Evolutionary conservation across 2,329 filamentous ascomycete species (phyloP).

Genomic region (Colletotrichum salicis): DNA sequence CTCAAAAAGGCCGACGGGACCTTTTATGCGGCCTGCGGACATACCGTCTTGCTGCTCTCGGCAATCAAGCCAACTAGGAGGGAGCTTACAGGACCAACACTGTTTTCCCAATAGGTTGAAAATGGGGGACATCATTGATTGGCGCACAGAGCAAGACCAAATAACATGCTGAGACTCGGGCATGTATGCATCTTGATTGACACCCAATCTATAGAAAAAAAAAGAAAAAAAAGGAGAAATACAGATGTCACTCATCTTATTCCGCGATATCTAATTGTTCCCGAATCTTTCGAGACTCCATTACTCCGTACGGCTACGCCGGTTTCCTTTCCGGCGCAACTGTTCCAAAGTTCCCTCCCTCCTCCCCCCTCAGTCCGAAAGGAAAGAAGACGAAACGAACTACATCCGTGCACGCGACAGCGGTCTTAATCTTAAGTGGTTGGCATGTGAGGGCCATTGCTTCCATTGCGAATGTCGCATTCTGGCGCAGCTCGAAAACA

Average conservation of each 20-base stretch:
- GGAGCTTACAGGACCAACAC: neutral
- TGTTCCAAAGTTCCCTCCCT: neutral
- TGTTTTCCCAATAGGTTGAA: neutral
- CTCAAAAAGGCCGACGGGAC: too few species aligned
- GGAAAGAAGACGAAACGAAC: neutral
- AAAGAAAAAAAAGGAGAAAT: too few species aligned
- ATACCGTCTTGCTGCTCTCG: neutral
- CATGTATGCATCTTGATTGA: neutral
- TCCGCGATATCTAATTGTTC: neutral
- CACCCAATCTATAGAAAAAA: neutral
- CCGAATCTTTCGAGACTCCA: too few species aligned
- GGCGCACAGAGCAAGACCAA: neutral
- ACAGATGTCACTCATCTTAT: neutral
- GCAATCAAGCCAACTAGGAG: constrained; percentile 27
- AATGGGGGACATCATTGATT: neutral
- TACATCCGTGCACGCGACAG: constrained; percentile 2
- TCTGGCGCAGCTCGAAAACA: neutral
- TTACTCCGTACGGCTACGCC: too few species aligned
- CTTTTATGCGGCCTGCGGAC: neutral
- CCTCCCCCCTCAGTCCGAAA: neutral
- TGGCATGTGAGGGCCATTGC: neutral
- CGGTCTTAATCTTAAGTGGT: neutral
- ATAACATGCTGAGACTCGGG: neutral
- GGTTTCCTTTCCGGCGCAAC: neutral
- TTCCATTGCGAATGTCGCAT: neutral